phyloP scores from a whole-genome alignment of 2,329 filamentous ascomycete genomes.

The Sporothrix brunneoviolacea region DNA sequence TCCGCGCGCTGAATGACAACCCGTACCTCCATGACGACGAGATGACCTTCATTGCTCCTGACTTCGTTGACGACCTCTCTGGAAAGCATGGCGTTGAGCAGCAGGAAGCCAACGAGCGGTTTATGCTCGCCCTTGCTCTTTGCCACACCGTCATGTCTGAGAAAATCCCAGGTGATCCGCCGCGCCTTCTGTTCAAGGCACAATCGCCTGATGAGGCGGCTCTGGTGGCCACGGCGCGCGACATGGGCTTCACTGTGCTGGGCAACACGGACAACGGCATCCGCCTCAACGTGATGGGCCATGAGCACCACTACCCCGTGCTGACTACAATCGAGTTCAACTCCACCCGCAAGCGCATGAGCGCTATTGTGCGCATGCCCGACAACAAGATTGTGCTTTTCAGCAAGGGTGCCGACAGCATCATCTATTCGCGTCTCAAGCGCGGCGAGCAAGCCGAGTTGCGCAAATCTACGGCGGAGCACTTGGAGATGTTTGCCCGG shows the following conservation, averaged over 20 bases:
- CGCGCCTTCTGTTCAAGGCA: slow-evolving; percentile 89
- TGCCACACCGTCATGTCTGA: slow-evolving; percentile 96
- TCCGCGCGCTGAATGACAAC: slow-evolving; percentile 77
- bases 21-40: slow-evolving; percentile 86
- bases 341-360: slow-evolving; percentile 95
- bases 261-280: slow-evolving; percentile 75
- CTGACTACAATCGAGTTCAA: slow-evolving; percentile 97
- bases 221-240: slow-evolving; percentile 85
- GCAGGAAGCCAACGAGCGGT: slow-evolving; percentile 70
- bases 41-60: slow-evolving; percentile 84
- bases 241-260: slow-evolving; percentile 90
- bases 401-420: slow-evolving; percentile 95
- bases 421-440: slow-evolving; percentile 89
- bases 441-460: slow-evolving; percentile 81
- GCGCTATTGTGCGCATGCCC: slow-evolving; percentile 91
- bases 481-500: slow-evolving; percentile 92
- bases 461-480: slow-evolving; percentile 76
- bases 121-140: slow-evolving; percentile 92
- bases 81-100: slow-evolving; percentile 74
- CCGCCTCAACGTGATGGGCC: slow-evolving; percentile 76
- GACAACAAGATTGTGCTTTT: slow-evolving; percentile 83
- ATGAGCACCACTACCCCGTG: slow-evolving; percentile 77
- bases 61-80: slow-evolving; percentile 76
- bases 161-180: slow-evolving; percentile 78
- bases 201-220: slow-evolving; percentile 96